Evolutionary conservation across 2,329 filamentous ascomycete species (phyloP), one percentile per base, ranked within the genome.

Genomic region (Rhinocladiella mackenziei): DNA sequence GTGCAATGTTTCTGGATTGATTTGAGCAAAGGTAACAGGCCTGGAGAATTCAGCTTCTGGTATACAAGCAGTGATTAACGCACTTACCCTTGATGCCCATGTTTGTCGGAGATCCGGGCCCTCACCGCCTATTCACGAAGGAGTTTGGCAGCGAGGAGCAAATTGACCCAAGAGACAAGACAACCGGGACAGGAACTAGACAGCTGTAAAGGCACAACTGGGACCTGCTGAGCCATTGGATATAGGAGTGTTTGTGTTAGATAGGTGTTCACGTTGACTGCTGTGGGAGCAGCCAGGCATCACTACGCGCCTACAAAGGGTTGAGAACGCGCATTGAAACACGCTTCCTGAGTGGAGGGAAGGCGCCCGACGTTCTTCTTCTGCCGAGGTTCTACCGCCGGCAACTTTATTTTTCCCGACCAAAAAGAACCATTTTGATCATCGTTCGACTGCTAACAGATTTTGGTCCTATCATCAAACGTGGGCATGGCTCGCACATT

Each of bases 1-100:
- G 87, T 85, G 38, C 80, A 85, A 61, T 86, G 85, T 61, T 86
- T 89, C 48, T 98, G 92, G 42, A 98, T 97, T 33, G 92, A 97
- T 68, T 97, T 97, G 50, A 98, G 80, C 48, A 97, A 75, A 26
- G 88, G 88, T 23, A 97, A 76, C 41, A 98, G 79, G 32, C 92
- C 91, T 89, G 44, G 19, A 13, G 14, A 18, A 14, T 10, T 38
- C 25, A 45, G 37, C 18, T 20, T 8, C 15, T 5, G 8, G 18
- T n/a, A 4, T 22, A 39, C 13, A 14, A 31, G 18, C 13, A 15
- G 20, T 9, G 13, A 19, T 9, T 18, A 33, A 29, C 19, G 9
- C 30, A 45, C 40, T 29, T 58, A 67, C 68, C 68, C 64, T 69
- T 65, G 52, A 71, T 71, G 48, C 68, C 68, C 68, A 71, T 71